A percentile compares a stretch with the other conserved stretches of the same genome.
Conservation (phyloP, 129 eudicot genomes). For the carrot (Daucus carota) region DNA sequence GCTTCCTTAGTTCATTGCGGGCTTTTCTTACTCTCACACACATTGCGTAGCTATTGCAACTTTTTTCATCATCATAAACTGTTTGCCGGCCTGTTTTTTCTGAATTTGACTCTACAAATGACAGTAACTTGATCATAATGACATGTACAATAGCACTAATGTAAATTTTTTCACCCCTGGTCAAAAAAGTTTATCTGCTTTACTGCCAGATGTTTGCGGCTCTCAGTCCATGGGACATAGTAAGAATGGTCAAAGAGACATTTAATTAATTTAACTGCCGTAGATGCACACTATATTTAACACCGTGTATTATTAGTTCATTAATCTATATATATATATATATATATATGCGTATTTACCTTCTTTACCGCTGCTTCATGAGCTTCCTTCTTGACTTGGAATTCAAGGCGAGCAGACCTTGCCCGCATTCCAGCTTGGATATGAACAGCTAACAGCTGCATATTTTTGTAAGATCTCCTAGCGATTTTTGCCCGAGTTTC, state of each 20-base stretch:
- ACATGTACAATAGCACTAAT: background rate
- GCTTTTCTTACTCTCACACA: constrained; percentile 55
- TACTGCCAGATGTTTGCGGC: background rate
- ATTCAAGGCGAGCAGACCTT: constrained; percentile 56
- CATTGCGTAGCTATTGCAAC: constrained; percentile 58
- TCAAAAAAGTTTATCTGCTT: background rate
- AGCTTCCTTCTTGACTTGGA: constrained; percentile 32
- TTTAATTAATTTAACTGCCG: too few relatives aligned
- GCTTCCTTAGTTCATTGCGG: constrained; percentile 47
- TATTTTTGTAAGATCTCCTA: constrained; percentile 16
- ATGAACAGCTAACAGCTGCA: constrained; percentile 37
- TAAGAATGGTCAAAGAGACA: background rate
- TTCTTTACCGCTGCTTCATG: constrained; percentile 59
- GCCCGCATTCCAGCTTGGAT: constrained; percentile 68
- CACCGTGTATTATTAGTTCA: background rate
- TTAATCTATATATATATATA: background rate
- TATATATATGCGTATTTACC: constrained; percentile 28
- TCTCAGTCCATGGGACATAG: background rate
- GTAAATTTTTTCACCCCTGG: background rate
- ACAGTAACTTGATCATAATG: constrained; percentile 7
- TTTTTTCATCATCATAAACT: constrained; percentile 37
- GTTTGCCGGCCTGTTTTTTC: constrained; percentile 22
- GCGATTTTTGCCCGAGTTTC: background rate
- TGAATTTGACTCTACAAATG: constrained; percentile 47
- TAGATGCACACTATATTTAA: background rate